These are phyloP conservation scores for Auxenochlorella protothecoides DNA, from an alignment of 139 green algal species.

Conservation along the genomic window DNA sequence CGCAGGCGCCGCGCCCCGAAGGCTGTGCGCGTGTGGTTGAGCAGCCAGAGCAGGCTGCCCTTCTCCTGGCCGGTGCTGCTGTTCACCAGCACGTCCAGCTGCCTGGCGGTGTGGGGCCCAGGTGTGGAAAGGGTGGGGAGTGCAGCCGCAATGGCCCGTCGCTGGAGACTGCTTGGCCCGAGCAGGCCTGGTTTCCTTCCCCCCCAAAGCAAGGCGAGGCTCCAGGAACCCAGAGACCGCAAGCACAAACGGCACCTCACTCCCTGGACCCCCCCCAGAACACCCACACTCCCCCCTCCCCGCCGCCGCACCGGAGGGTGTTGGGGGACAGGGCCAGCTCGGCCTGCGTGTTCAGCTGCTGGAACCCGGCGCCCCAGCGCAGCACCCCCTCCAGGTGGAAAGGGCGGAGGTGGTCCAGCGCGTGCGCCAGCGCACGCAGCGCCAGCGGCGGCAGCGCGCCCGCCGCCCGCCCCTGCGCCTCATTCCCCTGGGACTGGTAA, in stretches of 20 bases:
- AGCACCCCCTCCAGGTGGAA: conserved; percentile 62
- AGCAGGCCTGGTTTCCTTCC: too few species aligned
- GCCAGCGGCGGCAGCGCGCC: conserved; percentile 40
- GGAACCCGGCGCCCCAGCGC: conserved; percentile 11
- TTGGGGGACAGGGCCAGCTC: conserved; percentile 28
- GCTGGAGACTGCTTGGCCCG: too few species aligned
- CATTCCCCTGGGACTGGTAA: too few species aligned
- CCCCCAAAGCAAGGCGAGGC: too few species aligned
- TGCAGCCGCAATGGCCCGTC: background rate
- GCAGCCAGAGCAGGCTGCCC: conserved; percentile 69
- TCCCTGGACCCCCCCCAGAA: too few species aligned
- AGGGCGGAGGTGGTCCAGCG: conserved; percentile 46
- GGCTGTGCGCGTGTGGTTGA: conserved; percentile 64
- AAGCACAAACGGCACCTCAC: too few species aligned
- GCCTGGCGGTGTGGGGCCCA: conserved; percentile 17
- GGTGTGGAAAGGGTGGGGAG: background rate
- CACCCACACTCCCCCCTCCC: too few species aligned
- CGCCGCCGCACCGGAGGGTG: background rate
- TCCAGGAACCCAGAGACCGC: too few species aligned
- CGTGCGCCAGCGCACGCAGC: conserved; percentile 40
- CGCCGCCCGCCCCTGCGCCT: too few species aligned
- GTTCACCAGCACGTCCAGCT: conserved; percentile 40
- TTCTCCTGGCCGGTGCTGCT: conserved; percentile 20
- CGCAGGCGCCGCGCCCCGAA: conserved; percentile 59
- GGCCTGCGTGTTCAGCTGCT: background rate